phyloP scores from a whole-genome alignment of 441 rosid genomes.

The Theobroma grandiflorum region DNA sequence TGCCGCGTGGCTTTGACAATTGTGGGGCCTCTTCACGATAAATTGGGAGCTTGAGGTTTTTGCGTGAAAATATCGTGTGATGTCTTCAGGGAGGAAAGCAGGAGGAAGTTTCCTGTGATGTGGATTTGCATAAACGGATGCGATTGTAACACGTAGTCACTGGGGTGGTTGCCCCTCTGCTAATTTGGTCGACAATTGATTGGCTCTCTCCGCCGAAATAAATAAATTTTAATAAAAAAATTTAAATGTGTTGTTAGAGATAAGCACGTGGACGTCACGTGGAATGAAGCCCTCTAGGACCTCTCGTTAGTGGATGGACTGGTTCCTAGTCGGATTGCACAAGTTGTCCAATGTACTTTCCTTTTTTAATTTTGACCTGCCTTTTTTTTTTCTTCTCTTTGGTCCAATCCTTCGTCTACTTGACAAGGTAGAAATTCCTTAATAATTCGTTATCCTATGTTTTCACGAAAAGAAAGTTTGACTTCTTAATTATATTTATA shows the following conservation, averaged over 20 bases:
- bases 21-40: slow-evolving; percentile 32
- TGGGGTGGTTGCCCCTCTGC: neutral
- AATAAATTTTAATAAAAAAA: neutral
- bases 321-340: neutral
- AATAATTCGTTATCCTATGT: no score
- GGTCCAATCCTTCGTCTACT: neutral
- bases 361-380: neutral
- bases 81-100: slow-evolving; percentile 30
- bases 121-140: neutral
- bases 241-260: neutral
- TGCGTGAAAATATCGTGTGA: slow-evolving; percentile 23
- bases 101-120: slow-evolving; percentile 32
- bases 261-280: slow-evolving; percentile 23
- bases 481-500: no score
- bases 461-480: no score
- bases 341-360: neutral
- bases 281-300: neutral
- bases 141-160: slow-evolving; percentile 40
- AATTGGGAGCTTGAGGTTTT: neutral
- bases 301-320: neutral
- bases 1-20: slow-evolving; percentile 57
- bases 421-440: neutral
- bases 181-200: neutral
- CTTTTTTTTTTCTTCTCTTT: neutral
- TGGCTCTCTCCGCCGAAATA: neutral